Percentiles rank a stretch among this genome's conserved stretches.
Evolutionary conservation across 2,329 filamentous ascomycete species (phyloP).

Genomic region (Helotiales sp.): DNA sequence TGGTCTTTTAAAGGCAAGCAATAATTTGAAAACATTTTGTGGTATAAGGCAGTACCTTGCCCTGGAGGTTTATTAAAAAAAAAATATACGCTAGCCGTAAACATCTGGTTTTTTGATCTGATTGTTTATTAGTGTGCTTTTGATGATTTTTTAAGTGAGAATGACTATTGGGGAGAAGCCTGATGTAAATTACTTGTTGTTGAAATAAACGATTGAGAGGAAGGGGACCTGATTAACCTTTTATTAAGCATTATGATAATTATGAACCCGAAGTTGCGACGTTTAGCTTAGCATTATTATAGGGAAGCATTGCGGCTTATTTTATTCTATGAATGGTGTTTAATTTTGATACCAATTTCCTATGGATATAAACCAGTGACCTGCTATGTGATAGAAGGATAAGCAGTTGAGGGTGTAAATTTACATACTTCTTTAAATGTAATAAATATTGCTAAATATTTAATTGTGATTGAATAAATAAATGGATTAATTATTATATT

Average conservation of each 20-base stretch:
- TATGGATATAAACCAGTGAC: background rate
- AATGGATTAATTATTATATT: too few relatives aligned
- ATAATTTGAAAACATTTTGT: conserved; percentile 85
- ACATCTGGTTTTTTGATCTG: too few relatives aligned
- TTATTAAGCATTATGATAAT: conserved; percentile 6
- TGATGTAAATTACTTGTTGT: conserved; percentile 5
- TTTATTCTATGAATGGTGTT: conserved; percentile 1
- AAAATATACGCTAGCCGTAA: conserved; percentile 88
- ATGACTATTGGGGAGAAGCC: background rate
- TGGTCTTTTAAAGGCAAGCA: conserved; percentile 68
- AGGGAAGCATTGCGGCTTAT: conserved; percentile 5
- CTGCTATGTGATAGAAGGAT: too few relatives aligned
- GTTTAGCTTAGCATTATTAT: background rate
- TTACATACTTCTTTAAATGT: background rate
- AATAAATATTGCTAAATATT: background rate
- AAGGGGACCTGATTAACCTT: conserved; percentile 2
- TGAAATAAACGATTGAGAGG: conserved; percentile 1
- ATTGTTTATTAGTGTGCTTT: conserved; percentile 92
- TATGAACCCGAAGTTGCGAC: conserved; percentile 7
- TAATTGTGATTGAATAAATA: background rate
- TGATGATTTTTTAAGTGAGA: background rate
- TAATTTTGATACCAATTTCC: background rate
- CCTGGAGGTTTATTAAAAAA: conserved; percentile 68
- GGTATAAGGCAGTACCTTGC: conserved; percentile 95
- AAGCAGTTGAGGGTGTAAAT: background rate